Evolutionary conservation across 805 yeast species (phyloP).

Genomic region (Candida andamanensis): DNA sequence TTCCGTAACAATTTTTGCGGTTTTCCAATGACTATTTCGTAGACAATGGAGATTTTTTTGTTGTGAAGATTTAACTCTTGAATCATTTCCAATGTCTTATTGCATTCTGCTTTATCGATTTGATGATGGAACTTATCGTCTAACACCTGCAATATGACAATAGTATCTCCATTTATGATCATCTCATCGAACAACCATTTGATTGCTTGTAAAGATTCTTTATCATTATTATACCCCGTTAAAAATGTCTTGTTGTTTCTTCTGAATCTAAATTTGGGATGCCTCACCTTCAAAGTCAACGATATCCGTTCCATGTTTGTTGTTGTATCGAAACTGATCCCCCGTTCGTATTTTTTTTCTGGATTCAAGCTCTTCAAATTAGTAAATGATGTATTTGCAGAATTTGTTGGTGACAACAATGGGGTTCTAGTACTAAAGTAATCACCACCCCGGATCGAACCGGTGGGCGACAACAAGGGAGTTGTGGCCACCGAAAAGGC

Average conservation of each 20-base stretch:
- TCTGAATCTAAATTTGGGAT: constrained; percentile 39
- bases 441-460: constrained; percentile 8
- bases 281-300: constrained; percentile 36
- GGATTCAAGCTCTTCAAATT: constrained; percentile 11
- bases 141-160: constrained; percentile 36
- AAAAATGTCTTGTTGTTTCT: constrained; percentile 40
- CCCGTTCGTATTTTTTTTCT: constrained; percentile 26
- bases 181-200: constrained; percentile 43
- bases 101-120: constrained; percentile 28
- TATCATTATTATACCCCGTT: constrained; percentile 34
- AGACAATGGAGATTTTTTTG: constrained; percentile 35
- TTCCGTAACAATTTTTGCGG: constrained; percentile 33
- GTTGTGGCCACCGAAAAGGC: constrained; percentile 14
- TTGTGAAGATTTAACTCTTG: constrained; percentile 30
- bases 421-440: constrained; percentile 9
- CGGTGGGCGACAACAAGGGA: constrained; percentile 14
- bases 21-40: constrained; percentile 37
- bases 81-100: constrained; percentile 22
- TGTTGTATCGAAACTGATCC: constrained; percentile 39
- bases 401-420: background rate
- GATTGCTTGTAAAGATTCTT: constrained; percentile 34
- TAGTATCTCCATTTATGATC: constrained; percentile 40
- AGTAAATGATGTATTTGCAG: constrained; percentile 5
- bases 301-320: constrained; percentile 28
- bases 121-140: constrained; percentile 26